Evolutionary conservation across 768 basidiomycete genomes (phyloP).

Genomic region (Trametes cinnabarina): DNA sequence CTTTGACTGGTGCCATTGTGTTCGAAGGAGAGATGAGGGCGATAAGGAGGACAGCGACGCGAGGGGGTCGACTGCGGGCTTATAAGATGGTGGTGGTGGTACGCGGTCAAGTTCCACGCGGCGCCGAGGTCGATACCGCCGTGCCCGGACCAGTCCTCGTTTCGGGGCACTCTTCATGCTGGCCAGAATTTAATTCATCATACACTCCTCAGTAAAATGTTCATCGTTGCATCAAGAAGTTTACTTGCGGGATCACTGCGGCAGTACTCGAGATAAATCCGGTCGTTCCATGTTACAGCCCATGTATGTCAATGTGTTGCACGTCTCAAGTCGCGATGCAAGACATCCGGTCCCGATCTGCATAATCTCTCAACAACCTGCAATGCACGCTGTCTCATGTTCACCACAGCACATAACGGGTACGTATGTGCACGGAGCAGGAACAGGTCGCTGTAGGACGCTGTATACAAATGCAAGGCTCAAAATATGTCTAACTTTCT

Average conservation of each 20-base stretch:
- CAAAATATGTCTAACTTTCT: no score
- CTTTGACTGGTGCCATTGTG: slow-evolving; percentile 55
- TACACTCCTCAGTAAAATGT: neutral
- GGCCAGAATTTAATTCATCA: slow-evolving; percentile 6
- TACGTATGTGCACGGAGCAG: neutral
- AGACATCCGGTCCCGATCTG: neutral
- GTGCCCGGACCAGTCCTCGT: neutral
- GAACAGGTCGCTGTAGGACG: neutral
- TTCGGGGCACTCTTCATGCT: slow-evolving; percentile 3
- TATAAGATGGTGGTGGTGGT: slow-evolving; percentile 17
- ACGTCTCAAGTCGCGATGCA: neutral
- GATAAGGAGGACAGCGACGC: slow-evolving; percentile 9
- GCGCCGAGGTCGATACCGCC: neutral
- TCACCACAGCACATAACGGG: neutral
- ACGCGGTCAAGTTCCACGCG: slow-evolving; percentile 5
- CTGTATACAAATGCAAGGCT: no score
- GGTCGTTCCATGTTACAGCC: neutral
- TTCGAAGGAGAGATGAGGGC: slow-evolving; percentile 15
- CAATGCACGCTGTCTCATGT: neutral
- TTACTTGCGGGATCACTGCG: neutral
- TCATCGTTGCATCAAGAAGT: slow-evolving; percentile 4
- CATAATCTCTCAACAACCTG: neutral
- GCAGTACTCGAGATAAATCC: neutral
- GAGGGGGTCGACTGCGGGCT: neutral
- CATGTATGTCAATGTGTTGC: neutral